Percentiles rank a stretch among this genome's conserved stretches.
These are phyloP conservation scores for Physocladia obscura DNA, from an alignment of 192 early-diverging fungal species.

Conservation along the genomic window DNA sequence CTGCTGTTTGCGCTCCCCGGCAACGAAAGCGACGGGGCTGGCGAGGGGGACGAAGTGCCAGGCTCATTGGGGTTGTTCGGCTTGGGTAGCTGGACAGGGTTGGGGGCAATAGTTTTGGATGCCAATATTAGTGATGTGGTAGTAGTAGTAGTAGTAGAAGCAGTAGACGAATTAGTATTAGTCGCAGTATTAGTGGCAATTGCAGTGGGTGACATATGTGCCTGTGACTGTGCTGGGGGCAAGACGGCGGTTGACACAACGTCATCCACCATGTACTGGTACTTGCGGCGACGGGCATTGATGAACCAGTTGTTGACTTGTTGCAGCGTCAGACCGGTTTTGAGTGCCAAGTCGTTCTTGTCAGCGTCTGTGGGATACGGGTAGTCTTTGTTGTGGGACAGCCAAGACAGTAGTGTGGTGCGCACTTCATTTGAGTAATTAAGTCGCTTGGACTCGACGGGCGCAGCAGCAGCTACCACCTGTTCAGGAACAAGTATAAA, in stretches of 20 bases:
- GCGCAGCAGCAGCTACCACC: background rate
- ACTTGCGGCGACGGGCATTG: conserved; percentile 63
- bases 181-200: background rate
- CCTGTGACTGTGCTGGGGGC: too few species aligned
- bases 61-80: too few species aligned
- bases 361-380: conserved; percentile 70
- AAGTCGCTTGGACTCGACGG: conserved; percentile 18
- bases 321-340: conserved; percentile 59
- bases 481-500: too few species aligned
- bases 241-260: too few species aligned
- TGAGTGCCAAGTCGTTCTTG: conserved; percentile 50
- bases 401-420: conserved; percentile 60
- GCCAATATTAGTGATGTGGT: background rate
- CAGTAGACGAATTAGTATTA: background rate
- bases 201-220: background rate
- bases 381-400: conserved; percentile 58
- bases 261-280: conserved; percentile 53
- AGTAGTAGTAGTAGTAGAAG: background rate
- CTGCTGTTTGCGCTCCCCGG: background rate
- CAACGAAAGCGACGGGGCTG: conserved; percentile 7
- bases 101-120: too few species aligned
- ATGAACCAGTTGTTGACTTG: conserved; percentile 81
- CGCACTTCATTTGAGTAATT: conserved; percentile 30
- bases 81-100: background rate
- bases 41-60: background rate